phyloP scores from a whole-genome alignment of 257 asterid genomes.

The Solanum tacnaense region DNA sequence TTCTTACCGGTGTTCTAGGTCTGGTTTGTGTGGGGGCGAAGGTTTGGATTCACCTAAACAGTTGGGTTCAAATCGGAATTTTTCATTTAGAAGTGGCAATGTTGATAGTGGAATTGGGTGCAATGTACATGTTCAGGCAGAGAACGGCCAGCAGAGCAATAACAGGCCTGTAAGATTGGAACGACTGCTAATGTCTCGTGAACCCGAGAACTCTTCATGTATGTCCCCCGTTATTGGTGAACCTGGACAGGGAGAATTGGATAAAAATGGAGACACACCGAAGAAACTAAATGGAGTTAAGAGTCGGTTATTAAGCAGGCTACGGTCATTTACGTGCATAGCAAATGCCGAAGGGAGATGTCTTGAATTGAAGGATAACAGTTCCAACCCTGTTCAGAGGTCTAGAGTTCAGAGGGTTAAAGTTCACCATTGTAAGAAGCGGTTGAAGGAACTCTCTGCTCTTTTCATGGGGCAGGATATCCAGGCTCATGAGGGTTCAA shows the following conservation, averaged over 20 bases:
- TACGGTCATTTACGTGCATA: slow-evolving; percentile 48
- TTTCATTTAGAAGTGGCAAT: slow-evolving; percentile 13
- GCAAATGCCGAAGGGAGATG: slow-evolving; percentile 15
- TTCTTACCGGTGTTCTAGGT: slow-evolving; percentile 27
- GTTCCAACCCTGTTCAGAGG: slow-evolving; percentile 11
- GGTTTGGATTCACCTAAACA: slow-evolving; percentile 18
- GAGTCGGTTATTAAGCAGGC: slow-evolving; percentile 39
- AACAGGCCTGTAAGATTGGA: slow-evolving; percentile 8
- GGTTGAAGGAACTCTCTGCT: slow-evolving; percentile 71
- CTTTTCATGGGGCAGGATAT: slow-evolving; percentile 68
- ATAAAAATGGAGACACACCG: slow-evolving; percentile 7
- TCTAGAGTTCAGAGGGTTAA: slow-evolving; percentile 39
- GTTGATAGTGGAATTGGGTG: slow-evolving; percentile 13
- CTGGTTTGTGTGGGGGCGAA: slow-evolving; percentile 29
- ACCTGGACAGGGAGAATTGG: slow-evolving; percentile 18
- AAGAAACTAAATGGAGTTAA: slow-evolving; percentile 24
- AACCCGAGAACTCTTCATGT: slow-evolving; percentile 10
- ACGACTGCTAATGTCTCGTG: slow-evolving; percentile 10
- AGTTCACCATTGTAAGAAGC: slow-evolving; percentile 46
- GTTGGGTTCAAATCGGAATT: slow-evolving; percentile 12
- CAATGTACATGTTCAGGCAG: slow-evolving; percentile 12
- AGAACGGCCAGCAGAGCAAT: slow-evolving; percentile 11
- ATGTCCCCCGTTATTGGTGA: slow-evolving; percentile 12
- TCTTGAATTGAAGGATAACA: slow-evolving; percentile 8
- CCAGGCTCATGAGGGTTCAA: slow-evolving; percentile 79